phyloP scores from a whole-genome alignment of 1,284 basidiomycete genomes.

The Takashimella koratensis region DNA sequence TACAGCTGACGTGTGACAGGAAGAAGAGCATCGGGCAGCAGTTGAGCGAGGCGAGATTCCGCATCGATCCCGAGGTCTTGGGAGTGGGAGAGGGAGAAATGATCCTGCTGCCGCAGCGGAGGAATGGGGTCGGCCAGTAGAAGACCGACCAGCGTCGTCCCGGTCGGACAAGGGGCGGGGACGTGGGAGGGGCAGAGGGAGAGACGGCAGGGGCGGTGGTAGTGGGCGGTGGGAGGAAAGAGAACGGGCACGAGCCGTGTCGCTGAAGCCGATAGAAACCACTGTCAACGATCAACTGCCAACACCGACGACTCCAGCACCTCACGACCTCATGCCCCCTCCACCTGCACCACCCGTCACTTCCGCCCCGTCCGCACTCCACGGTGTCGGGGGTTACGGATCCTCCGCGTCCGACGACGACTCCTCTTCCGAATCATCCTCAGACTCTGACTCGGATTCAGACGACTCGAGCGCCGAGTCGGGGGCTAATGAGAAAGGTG shows the following conservation, averaged over 20 bases:
- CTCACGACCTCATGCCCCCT: too few species aligned
- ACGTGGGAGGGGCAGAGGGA: slow-evolving; percentile 42
- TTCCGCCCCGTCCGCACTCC: background rate
- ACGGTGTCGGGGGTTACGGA: background rate
- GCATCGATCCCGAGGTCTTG: slow-evolving; percentile 31
- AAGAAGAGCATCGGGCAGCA: slow-evolving; percentile 70
- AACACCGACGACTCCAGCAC: too few species aligned
- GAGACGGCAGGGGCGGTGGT: slow-evolving; percentile 10
- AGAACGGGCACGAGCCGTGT: background rate
- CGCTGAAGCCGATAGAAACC: too few species aligned
- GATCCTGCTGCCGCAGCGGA: slow-evolving; percentile 39
- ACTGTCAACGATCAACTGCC: too few species aligned
- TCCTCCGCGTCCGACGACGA: background rate
- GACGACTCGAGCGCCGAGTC: slow-evolving; percentile 7
- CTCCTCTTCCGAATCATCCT: slow-evolving; percentile 6
- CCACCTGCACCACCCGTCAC: background rate
- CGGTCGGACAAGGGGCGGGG: slow-evolving; percentile 14
- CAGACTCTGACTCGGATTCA: slow-evolving; percentile 14
- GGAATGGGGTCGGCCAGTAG: slow-evolving; percentile 36
- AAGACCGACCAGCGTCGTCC: background rate
- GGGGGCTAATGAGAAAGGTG: background rate
- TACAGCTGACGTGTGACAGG: slow-evolving; percentile 25
- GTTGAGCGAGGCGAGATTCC: slow-evolving; percentile 69
- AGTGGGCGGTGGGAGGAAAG: slow-evolving; percentile 9
- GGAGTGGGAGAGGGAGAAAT: slow-evolving; percentile 31